A percentile compares a stretch with the other conserved stretches of the same genome.
Evolutionary conservation across 1,284 basidiomycete genomes (phyloP).

Genomic region (Melampsora abietis-canadensis): DNA sequence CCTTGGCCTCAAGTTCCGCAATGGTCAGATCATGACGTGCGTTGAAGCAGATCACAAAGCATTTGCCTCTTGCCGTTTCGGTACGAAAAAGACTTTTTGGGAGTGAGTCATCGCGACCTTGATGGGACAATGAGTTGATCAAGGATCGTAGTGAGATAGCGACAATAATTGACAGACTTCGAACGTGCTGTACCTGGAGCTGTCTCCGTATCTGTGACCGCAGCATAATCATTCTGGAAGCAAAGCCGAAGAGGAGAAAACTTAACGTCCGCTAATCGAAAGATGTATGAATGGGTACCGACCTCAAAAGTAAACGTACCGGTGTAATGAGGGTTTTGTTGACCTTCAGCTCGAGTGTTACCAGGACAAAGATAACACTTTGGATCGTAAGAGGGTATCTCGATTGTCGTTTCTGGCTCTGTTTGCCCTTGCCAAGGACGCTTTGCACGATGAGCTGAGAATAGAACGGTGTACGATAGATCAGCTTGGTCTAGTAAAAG

Average conservation of each 20-base stretch:
- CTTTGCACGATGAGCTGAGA: conserved; percentile 58
- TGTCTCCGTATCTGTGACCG: conserved; percentile 62
- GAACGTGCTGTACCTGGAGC: conserved; percentile 18
- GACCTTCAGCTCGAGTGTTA: conserved; percentile 73
- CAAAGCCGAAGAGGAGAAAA: conserved; percentile 44
- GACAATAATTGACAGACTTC: conserved; percentile 60
- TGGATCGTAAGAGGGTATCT: conserved; percentile 68
- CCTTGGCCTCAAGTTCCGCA: conserved; percentile 64
- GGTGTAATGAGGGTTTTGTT: conserved; percentile 67
- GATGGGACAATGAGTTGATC: neutral
- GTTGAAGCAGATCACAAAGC: conserved; percentile 87
- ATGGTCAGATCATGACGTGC: conserved; percentile 87
- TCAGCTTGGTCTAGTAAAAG: conserved; percentile 71
- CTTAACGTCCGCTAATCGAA: neutral
- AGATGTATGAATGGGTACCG: conserved; percentile 51
- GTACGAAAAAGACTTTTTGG: conserved; percentile 60
- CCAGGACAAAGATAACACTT: conserved; percentile 87
- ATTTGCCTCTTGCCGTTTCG: conserved; percentile 74
- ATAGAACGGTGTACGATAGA: neutral
- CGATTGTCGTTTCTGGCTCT: conserved; percentile 60
- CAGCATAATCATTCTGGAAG: conserved; percentile 84
- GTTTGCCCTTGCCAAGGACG: conserved; percentile 81
- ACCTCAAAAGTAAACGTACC: conserved; percentile 60
- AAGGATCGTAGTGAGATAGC: conserved; percentile 35
- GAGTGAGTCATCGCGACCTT: conserved; percentile 26